These are phyloP conservation scores for Murraya koenigii DNA, from an alignment of 345 rosid species.

Conservation along the genomic window DNA sequence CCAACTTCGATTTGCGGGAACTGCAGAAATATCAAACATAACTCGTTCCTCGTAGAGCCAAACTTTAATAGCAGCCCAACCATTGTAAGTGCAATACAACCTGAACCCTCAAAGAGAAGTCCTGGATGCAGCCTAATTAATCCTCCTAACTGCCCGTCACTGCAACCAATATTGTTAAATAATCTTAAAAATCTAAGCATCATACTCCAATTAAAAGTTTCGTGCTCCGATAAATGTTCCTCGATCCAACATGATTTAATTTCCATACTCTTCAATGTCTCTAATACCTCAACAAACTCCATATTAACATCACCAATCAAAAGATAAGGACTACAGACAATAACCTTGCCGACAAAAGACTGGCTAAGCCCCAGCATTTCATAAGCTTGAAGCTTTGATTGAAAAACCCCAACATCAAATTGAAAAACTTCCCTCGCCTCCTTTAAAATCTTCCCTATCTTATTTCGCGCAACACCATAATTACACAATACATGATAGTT, in stretches of 20 bases:
- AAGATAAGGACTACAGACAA: slow-evolving; percentile 53
- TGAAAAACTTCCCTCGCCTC: slow-evolving; percentile 56
- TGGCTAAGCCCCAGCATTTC: slow-evolving; percentile 60
- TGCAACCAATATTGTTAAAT: slow-evolving; percentile 32
- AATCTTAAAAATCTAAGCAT: slow-evolving; percentile 41
- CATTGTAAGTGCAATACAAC: slow-evolving; percentile 34
- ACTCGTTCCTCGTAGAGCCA: slow-evolving; percentile 44
- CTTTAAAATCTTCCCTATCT: slow-evolving; percentile 61
- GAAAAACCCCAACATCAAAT: slow-evolving; percentile 49
- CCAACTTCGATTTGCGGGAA: slow-evolving; percentile 48
- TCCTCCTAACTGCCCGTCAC: slow-evolving; percentile 34
- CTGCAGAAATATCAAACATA: slow-evolving; percentile 46
- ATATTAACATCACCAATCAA: slow-evolving; percentile 50
- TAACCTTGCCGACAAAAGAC: slow-evolving; percentile 37
- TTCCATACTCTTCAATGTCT: slow-evolving; percentile 45
- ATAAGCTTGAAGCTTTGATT: slow-evolving; percentile 47
- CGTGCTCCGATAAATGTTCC: slow-evolving; percentile 35
- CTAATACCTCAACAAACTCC: slow-evolving; percentile 49
- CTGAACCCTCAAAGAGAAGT: slow-evolving; percentile 57
- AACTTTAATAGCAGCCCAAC: slow-evolving; percentile 55
- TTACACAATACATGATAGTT: slow-evolving; percentile 62
- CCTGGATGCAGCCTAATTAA: slow-evolving; percentile 53
- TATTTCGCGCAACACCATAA: slow-evolving; percentile 57
- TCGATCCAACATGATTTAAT: slow-evolving; percentile 49
- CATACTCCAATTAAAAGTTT: slow-evolving; percentile 54